Conservation (phyloP, 176 grass and related monocot genomes). For the Cenchrus americanus region DNA sequence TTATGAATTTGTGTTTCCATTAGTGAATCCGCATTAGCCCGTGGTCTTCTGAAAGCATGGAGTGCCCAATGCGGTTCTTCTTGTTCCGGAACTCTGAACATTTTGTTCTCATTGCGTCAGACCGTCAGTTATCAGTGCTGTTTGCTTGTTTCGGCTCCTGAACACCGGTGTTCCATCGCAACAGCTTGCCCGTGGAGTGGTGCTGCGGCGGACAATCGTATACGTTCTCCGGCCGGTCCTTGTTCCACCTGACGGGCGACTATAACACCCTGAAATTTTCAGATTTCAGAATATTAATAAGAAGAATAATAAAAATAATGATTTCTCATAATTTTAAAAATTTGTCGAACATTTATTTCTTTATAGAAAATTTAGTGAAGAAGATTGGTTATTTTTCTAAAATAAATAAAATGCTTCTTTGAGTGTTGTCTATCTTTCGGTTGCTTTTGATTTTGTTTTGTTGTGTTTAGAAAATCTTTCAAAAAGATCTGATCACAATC, state of each 20-base stretch:
- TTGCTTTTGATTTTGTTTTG: too few species aligned
- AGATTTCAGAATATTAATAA: too few species aligned
- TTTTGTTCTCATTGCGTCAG: not conserved
- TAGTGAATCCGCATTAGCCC: not conserved
- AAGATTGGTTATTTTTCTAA: too few species aligned
- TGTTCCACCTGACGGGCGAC: not conserved
- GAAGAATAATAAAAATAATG: too few species aligned
- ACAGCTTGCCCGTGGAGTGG: not conserved
- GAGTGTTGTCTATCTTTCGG: too few species aligned
- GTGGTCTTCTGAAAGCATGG: not conserved
- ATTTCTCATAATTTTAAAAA: too few species aligned
- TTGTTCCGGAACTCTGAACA: not conserved
- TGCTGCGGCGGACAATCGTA: not conserved
- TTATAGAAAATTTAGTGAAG: too few species aligned
- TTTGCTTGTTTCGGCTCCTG: not conserved
- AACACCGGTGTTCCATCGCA: not conserved
- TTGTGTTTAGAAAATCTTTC: too few species aligned
- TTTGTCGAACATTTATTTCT: too few species aligned
- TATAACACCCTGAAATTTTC: too few species aligned
- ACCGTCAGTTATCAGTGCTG: not conserved
- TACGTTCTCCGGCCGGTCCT: not conserved
- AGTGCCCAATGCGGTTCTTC: not conserved
- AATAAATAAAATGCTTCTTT: too few species aligned
- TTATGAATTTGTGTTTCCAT: not conserved
- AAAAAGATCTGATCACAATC: too few species aligned